phyloP scores from a whole-genome alignment of 768 basidiomycete genomes.

The Trametes maxima region DNA sequence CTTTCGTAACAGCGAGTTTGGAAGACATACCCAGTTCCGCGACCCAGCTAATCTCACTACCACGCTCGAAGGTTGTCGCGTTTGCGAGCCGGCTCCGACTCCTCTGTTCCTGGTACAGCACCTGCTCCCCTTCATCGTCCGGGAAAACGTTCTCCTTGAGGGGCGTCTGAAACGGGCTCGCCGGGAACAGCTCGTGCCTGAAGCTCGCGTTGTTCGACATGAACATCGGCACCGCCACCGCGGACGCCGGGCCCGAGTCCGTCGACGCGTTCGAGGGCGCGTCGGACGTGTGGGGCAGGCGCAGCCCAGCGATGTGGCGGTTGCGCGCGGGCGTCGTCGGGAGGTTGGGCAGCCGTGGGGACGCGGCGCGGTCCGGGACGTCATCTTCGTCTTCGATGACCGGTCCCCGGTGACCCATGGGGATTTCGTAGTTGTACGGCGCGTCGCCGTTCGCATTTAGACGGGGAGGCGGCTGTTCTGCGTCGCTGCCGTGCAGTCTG shows the following conservation, averaged over 20 bases:
- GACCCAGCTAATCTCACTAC: constrained; percentile 74
- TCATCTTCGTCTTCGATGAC: constrained; percentile 75
- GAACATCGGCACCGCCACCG: constrained; percentile 53
- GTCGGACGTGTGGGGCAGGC: constrained; percentile 54
- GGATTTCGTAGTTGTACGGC: constrained; percentile 34
- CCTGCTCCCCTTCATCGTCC: constrained; percentile 72
- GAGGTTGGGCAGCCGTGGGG: constrained; percentile 40
- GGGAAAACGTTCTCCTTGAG: constrained; percentile 61
- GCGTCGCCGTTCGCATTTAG: constrained; percentile 9
- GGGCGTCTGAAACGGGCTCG: constrained; percentile 74
- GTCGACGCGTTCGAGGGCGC: constrained; percentile 50
- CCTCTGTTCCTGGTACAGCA: constrained; percentile 37
- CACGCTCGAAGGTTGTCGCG: constrained; percentile 27
- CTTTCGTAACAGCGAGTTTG: background rate
- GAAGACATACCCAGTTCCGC: constrained; percentile 63
- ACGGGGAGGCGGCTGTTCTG: constrained; percentile 10
- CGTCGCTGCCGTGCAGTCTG: constrained; percentile 15
- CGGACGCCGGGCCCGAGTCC: constrained; percentile 45
- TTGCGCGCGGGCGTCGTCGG: constrained; percentile 49
- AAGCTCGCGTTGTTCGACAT: constrained; percentile 48
- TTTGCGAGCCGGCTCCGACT: constrained; percentile 29
- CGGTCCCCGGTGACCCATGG: constrained; percentile 55
- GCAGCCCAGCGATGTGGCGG: constrained; percentile 34
- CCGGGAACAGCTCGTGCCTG: constrained; percentile 61
- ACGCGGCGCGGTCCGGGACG: constrained; percentile 36